Evolutionary conservation across 331 rosid species (phyloP).

Genomic region (Malus hybrid): DNA sequence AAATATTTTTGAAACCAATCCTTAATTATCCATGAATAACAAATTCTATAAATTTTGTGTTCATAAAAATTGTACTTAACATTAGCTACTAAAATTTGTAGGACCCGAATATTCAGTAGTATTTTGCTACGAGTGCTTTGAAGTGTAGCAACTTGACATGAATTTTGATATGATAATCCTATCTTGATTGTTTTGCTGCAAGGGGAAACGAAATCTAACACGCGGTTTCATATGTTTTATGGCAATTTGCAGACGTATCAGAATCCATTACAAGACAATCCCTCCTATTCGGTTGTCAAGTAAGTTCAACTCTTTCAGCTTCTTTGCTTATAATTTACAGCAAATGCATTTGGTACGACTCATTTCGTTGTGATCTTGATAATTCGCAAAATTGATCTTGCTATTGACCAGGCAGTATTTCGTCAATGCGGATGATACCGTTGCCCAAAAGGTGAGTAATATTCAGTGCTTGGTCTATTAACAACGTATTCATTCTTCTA

Average conservation of each 20-base stretch:
- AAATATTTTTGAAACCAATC: too few species aligned
- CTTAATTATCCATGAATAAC: too few species aligned
- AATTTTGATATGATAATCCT: too few species aligned
- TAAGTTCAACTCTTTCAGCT: conserved; percentile 15
- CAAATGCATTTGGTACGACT: background rate
- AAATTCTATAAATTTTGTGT: too few species aligned
- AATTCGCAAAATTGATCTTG: background rate
- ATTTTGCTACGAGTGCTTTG: too few species aligned
- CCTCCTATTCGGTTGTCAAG: conserved; percentile 36
- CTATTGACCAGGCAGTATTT: conserved; percentile 34
- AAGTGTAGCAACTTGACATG: too few species aligned
- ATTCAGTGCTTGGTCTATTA: background rate
- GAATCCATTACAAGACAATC: conserved; percentile 41
- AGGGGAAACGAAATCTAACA: background rate
- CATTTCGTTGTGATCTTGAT: background rate
- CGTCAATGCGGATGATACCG: conserved; percentile 37
- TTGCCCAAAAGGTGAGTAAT: conserved; percentile 30
- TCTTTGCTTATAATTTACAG: background rate
- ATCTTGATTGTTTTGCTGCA: background rate
- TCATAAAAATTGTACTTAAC: too few species aligned
- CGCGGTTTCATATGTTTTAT: background rate
- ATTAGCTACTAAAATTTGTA: too few species aligned
- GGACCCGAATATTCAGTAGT: too few species aligned
- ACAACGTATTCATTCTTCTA: too few species aligned
- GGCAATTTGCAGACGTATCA: conserved; percentile 29